These are phyloP conservation scores for Teratosphaeria viscida DNA, from an alignment of 2,329 filamentous ascomycete genomes.

Conservation along the genomic window DNA sequence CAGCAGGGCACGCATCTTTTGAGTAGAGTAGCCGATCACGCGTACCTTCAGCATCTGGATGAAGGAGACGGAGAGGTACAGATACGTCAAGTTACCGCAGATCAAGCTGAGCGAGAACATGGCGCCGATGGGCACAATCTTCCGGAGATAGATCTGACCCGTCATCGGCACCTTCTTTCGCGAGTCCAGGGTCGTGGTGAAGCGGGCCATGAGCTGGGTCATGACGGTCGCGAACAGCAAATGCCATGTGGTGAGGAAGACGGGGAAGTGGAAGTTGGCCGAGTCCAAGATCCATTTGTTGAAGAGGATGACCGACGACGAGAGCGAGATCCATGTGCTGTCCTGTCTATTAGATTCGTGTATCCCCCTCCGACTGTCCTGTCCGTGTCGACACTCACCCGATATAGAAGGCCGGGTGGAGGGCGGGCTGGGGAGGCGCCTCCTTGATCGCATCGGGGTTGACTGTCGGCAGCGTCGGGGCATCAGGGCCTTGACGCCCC, in stretches of 20 bases:
- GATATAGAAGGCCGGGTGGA: slow-evolving; percentile 84
- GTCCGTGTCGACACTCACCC: slow-evolving; percentile 34
- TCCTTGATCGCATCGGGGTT: slow-evolving; percentile 67
- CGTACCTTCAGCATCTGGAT: slow-evolving; percentile 96
- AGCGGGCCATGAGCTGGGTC: slow-evolving; percentile 86
- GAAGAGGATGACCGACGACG: slow-evolving; percentile 92
- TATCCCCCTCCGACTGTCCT: background rate
- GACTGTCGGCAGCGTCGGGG: slow-evolving; percentile 64
- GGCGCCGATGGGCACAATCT: slow-evolving; percentile 87
- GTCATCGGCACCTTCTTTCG: slow-evolving; percentile 98
- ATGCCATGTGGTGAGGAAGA: slow-evolving; percentile 93
- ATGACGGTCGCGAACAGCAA: slow-evolving; percentile 84
- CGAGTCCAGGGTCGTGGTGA: slow-evolving; percentile 81
- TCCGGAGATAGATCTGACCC: slow-evolving; percentile 79
- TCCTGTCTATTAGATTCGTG: background rate
- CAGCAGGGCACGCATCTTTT: background rate
- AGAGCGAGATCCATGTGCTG: slow-evolving; percentile 86
- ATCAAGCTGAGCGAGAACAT: slow-evolving; percentile 96
- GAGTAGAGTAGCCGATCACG: slow-evolving; percentile 3
- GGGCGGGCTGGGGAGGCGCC: slow-evolving; percentile 50
- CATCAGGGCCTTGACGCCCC: slow-evolving; percentile 41
- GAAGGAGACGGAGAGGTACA: slow-evolving; percentile 91
- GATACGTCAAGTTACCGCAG: slow-evolving; percentile 89
- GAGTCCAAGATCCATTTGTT: slow-evolving; percentile 97
- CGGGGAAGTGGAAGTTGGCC: slow-evolving; percentile 61